Evolutionary conservation across 345 rosid species (phyloP).

Genomic region (Citrus australasica): DNA sequence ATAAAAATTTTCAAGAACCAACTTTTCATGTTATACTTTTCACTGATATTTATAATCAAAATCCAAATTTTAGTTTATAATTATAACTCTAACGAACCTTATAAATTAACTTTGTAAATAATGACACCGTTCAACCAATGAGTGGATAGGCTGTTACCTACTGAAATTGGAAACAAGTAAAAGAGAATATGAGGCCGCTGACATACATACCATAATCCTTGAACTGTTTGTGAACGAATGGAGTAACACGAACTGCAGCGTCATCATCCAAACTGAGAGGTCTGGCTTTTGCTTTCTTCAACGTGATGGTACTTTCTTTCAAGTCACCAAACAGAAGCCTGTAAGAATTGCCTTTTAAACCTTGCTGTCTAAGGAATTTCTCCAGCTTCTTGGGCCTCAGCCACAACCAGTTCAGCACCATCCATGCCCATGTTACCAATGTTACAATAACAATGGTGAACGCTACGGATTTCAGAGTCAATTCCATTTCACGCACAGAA

Average conservation of each 20-base stretch:
- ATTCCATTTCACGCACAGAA: neutral
- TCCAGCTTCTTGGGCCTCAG: conserved; percentile 47
- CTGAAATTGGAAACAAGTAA: too few species aligned
- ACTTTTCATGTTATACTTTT: too few species aligned
- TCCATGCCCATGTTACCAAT: conserved; percentile 12
- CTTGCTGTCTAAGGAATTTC: conserved; percentile 38
- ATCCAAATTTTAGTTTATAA: too few species aligned
- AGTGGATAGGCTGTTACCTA: too few species aligned
- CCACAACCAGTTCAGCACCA: conserved; percentile 42
- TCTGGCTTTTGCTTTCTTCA: conserved; percentile 31
- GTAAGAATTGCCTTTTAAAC: conserved; percentile 42
- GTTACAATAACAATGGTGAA: neutral
- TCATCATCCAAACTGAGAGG: conserved; percentile 32
- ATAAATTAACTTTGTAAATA: too few species aligned
- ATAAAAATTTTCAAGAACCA: too few species aligned
- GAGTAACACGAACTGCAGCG: conserved; percentile 30
- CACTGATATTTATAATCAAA: too few species aligned
- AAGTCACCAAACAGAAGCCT: conserved; percentile 41
- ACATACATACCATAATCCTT: neutral
- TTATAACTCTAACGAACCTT: too few species aligned
- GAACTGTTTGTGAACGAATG: conserved; percentile 29
- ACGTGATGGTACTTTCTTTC: conserved; percentile 20
- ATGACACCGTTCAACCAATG: too few species aligned
- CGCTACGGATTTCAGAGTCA: neutral
- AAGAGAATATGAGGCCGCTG: too few species aligned